phyloP scores from a whole-genome alignment of 306 rosid genomes.

The Prunus mume region DNA sequence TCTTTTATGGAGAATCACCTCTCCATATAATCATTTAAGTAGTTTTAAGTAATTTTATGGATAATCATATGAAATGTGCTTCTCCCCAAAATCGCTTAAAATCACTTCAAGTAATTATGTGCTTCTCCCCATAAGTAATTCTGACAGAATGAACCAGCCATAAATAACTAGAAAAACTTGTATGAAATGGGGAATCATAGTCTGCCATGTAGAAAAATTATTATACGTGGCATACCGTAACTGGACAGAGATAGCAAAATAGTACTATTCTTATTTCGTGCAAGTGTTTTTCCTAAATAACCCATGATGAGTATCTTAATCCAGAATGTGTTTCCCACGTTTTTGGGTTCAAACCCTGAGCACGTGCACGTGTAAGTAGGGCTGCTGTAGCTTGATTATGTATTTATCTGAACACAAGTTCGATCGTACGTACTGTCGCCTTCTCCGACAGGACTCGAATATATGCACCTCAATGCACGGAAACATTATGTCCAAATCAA shows the following conservation, averaged over 20 bases:
- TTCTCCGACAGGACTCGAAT: neutral
- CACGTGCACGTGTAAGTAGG: neutral
- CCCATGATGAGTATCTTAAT: neutral
- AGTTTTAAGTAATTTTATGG: too few species aligned
- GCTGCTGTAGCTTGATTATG: neutral
- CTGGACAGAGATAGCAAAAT: fast-evolving
- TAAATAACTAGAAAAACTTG: neutral
- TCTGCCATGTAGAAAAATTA: too few species aligned
- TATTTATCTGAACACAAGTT: neutral
- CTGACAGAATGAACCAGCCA: fast-evolving
- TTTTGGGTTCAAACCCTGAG: neutral
- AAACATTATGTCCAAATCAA: neutral
- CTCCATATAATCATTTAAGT: too few species aligned
- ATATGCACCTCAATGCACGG: neutral
- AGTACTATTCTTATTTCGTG: fast-evolving
- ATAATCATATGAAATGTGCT: too few species aligned
- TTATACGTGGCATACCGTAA: too few species aligned
- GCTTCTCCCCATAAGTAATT: too few species aligned
- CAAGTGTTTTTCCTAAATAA: neutral
- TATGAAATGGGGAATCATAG: too few species aligned
- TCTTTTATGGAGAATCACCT: too few species aligned
- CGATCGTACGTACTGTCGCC: neutral
- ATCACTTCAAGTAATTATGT: too few species aligned
- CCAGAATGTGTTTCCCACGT: neutral
- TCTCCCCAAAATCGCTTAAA: too few species aligned